Percentiles rank a stretch among this genome's conserved stretches.
These are phyloP conservation scores for Ormosia semicastrata DNA, from an alignment of 306 rosid species.

Conservation along the genomic window DNA sequence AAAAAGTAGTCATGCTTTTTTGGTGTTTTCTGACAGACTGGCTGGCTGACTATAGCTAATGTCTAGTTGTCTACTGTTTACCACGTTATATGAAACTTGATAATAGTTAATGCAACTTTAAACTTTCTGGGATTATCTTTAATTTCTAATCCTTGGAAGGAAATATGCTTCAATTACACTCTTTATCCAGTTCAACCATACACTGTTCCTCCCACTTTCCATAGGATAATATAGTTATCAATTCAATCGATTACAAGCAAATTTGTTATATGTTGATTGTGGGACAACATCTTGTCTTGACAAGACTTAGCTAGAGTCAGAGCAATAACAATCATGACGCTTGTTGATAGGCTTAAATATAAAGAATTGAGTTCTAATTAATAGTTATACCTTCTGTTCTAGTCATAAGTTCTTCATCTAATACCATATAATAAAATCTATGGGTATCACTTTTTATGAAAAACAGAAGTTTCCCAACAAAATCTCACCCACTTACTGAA, in stretches of 20 bases:
- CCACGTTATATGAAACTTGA: slow-evolving; percentile 6
- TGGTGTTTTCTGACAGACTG: background rate
- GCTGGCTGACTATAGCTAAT: slow-evolving; percentile 5
- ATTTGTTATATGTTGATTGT: background rate
- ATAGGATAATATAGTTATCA: slow-evolving; percentile 8
- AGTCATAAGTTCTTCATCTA: too few relatives aligned
- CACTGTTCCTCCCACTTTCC: slow-evolving; percentile 2
- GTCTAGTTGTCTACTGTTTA: background rate
- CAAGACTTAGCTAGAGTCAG: too few relatives aligned
- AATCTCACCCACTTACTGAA: slow-evolving; percentile 13
- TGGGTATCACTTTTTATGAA: slow-evolving; percentile 15
- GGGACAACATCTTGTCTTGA: too few relatives aligned
- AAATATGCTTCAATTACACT: slow-evolving; percentile 27
- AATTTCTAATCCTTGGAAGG: background rate
- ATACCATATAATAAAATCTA: slow-evolving; percentile 10
- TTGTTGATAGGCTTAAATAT: too few relatives aligned
- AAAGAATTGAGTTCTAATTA: too few relatives aligned
- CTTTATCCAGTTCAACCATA: background rate
- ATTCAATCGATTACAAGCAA: background rate
- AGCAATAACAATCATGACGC: too few relatives aligned
- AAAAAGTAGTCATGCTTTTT: slow-evolving; percentile 5
- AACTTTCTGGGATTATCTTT: slow-evolving; percentile 4
- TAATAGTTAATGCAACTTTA: slow-evolving; percentile 24
- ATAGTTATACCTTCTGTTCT: too few relatives aligned
- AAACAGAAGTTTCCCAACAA: slow-evolving; percentile 3